Evolutionary conservation across 306 rosid species (phyloP).

Genomic region (Gastrolobium villosum): DNA sequence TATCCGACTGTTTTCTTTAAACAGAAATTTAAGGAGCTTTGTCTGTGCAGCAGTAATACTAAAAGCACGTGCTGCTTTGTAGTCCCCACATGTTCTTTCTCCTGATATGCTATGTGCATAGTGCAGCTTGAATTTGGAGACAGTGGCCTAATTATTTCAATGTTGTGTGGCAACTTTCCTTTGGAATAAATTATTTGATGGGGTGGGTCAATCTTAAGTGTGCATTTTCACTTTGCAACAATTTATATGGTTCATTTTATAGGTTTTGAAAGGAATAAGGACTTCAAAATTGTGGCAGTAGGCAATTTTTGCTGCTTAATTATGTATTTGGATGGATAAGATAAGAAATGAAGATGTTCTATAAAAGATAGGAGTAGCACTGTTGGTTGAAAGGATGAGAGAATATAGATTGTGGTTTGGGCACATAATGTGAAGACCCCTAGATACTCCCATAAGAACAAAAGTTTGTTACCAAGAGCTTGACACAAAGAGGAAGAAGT

Average conservation of each 20-base stretch:
- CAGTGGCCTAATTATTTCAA: not conserved
- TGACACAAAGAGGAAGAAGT: too few relatives aligned
- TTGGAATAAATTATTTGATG: not conserved
- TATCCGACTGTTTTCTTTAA: constrained; percentile 3
- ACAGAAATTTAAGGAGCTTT: not conserved
- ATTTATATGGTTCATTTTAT: not conserved
- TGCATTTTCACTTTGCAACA: constrained; percentile 26
- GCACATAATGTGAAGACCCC: too few relatives aligned
- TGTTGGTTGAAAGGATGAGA: too few relatives aligned
- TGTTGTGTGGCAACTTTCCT: not conserved
- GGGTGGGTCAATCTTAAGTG: constrained; percentile 32
- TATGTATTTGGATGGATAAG: constrained; percentile 10
- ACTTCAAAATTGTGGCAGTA: not conserved
- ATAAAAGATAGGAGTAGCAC: too few relatives aligned
- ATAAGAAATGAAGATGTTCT: too few relatives aligned
- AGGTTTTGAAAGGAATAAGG: constrained; percentile 23
- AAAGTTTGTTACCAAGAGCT: too few relatives aligned
- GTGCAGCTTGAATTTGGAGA: constrained; percentile 1
- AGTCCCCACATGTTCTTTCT: not conserved
- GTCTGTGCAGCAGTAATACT: constrained; percentile 14
- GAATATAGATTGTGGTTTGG: too few relatives aligned
- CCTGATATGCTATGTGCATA: not conserved
- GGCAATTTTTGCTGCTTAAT: constrained; percentile 26
- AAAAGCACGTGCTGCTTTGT: not conserved
- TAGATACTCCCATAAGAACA: too few relatives aligned